Percentiles rank a stretch among this genome's conserved stretches.
These are phyloP conservation scores for Rhizopus arrhizus DNA, from an alignment of 371 early-diverging fungal genomes.

Conservation along the genomic window DNA sequence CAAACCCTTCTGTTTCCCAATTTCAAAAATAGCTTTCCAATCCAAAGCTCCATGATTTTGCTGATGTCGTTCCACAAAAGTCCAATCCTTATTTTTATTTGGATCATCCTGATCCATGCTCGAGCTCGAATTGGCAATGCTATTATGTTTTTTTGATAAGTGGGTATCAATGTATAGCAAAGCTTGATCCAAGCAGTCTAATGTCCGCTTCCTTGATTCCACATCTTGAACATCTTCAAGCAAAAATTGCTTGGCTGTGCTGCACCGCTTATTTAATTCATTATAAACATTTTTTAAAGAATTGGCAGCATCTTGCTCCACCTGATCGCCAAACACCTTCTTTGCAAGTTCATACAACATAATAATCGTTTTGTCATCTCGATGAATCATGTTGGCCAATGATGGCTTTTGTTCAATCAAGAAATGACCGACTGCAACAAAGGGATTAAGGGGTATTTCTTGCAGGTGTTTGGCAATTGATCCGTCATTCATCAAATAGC, in stretches of 20 bases:
- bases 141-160: constrained; percentile 10
- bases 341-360: constrained; percentile 5
- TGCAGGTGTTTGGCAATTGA: constrained; percentile 7
- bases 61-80: constrained; percentile 13
- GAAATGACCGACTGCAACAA: constrained; percentile 12
- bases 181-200: constrained; percentile 15
- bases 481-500: constrained; percentile 12
- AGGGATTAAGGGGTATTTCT: constrained; percentile 9
- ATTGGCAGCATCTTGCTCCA: constrained; percentile 6
- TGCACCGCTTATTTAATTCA: constrained; percentile 8
- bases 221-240: constrained; percentile 17
- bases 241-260: constrained; percentile 5
- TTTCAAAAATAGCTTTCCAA: constrained; percentile 3
- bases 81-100: constrained; percentile 10
- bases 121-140: background rate
- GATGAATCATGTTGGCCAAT: background rate
- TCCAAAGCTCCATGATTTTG: constrained; percentile 6
- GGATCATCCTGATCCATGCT: too few relatives aligned
- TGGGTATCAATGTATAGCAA: constrained; percentile 8
- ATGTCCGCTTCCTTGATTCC: constrained; percentile 9
- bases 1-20: constrained; percentile 1
- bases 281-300: background rate
- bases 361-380: constrained; percentile 7
- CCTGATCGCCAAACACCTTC: constrained; percentile 4
- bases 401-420: constrained; percentile 11